These are phyloP conservation scores for Prunus yedoensis DNA, from an alignment of 331 rosid species.

Conservation along the genomic window DNA sequence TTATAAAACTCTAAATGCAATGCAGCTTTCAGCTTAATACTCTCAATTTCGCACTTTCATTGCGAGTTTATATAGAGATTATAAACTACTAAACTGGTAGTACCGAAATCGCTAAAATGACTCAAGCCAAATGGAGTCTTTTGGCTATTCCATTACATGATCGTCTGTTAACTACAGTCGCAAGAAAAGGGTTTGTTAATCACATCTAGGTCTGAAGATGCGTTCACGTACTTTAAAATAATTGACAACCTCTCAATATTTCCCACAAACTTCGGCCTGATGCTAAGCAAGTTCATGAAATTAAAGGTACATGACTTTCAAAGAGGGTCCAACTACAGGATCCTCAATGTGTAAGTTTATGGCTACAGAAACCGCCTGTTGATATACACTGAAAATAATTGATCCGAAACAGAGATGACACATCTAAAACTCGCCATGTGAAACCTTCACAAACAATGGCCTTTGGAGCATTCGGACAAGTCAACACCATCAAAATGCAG, in stretches of 20 bases:
- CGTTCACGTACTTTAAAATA: not conserved
- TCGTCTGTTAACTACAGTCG: too few relatives aligned
- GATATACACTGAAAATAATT: not conserved
- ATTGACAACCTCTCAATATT: not conserved
- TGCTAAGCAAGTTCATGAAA: not conserved
- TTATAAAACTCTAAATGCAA: too few relatives aligned
- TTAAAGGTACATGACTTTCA: not conserved
- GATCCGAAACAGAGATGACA: slow-evolving; percentile 3
- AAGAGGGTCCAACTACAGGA: not conserved
- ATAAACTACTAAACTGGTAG: too few relatives aligned
- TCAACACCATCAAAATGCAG: slow-evolving; percentile 63
- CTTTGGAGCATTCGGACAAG: not conserved
- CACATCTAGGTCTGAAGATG: too few relatives aligned
- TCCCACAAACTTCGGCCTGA: not conserved
- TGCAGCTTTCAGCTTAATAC: too few relatives aligned
- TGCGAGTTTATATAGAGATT: too few relatives aligned
- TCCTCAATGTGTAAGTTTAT: not conserved
- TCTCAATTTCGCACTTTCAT: too few relatives aligned
- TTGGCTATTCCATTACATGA: too few relatives aligned
- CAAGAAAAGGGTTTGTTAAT: too few relatives aligned
- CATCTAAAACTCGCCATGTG: not conserved
- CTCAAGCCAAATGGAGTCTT: too few relatives aligned
- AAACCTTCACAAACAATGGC: not conserved
- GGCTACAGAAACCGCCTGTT: not conserved
- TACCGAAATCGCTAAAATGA: too few relatives aligned